These are phyloP conservation scores for Crepidotus variabilis DNA, from an alignment of 768 basidiomycete species.

Conservation along the genomic window DNA sequence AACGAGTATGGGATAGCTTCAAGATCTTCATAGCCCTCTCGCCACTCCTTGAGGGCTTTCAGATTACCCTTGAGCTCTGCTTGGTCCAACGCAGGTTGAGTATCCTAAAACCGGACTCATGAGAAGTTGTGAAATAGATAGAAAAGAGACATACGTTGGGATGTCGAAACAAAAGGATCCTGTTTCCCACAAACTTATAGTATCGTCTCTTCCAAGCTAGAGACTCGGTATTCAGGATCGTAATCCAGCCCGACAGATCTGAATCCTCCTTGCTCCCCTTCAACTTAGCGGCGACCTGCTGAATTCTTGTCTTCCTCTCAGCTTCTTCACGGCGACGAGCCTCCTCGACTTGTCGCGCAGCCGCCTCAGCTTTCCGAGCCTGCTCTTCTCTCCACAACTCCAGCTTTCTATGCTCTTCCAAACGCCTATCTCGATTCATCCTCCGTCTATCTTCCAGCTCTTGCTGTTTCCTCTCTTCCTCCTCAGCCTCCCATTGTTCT, in stretches of 20 bases:
- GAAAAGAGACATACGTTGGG: constrained; percentile 39
- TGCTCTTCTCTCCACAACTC: constrained; percentile 54
- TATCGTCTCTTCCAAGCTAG: constrained; percentile 65
- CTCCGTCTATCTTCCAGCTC: constrained; percentile 48
- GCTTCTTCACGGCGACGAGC: constrained; percentile 34
- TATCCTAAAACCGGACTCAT: constrained; percentile 28
- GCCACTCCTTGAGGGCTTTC: constrained; percentile 52
- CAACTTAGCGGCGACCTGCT: constrained; percentile 39
- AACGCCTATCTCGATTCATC: constrained; percentile 41
- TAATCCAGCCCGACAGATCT: constrained; percentile 53
- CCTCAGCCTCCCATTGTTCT: constrained; percentile 36
- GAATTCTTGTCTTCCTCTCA: constrained; percentile 44
- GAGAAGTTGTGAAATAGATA: not conserved
- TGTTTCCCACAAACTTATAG: constrained; percentile 48
- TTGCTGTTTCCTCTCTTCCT: constrained; percentile 39
- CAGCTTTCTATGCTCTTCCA: constrained; percentile 46
- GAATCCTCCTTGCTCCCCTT: constrained; percentile 32
- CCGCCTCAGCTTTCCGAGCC: constrained; percentile 38
- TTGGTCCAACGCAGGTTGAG: constrained; percentile 32
- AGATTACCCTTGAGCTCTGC: constrained; percentile 46
- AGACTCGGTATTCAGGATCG: constrained; percentile 50
- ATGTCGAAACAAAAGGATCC: constrained; percentile 46
- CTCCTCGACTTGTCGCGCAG: constrained; percentile 41
- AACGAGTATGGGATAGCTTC: constrained; percentile 65
- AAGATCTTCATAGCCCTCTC: constrained; percentile 65